Conservation (phyloP, 2,329 filamentous ascomycete species). For the Cladosporium phlei region DNA sequence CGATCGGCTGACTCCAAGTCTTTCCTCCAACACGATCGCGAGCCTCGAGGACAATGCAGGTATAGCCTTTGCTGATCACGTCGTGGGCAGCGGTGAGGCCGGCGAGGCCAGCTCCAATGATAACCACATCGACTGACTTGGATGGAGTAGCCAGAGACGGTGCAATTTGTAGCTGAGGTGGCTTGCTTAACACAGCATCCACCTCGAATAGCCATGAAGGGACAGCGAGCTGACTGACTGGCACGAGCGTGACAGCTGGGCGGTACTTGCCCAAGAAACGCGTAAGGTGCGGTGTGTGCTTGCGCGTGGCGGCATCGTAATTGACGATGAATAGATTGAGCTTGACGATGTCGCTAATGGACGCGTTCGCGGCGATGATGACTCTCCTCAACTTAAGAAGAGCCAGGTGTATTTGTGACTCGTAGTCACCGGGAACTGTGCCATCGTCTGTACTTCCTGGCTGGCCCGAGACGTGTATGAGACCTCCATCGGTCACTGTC, state of each 20-base stretch:
- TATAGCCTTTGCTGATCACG: conserved; percentile 25
- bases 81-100: conserved; percentile 29
- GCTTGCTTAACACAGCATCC: conserved; percentile 23
- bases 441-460: conserved; percentile 22
- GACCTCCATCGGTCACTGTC: neutral
- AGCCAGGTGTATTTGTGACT: conserved; percentile 23
- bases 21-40: conserved; percentile 40
- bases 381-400: conserved; percentile 20
- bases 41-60: conserved; percentile 30
- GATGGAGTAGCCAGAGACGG: neutral
- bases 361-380: conserved; percentile 24
- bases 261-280: conserved; percentile 25
- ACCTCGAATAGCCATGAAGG: conserved; percentile 26
- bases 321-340: conserved; percentile 26
- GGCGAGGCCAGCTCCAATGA: conserved; percentile 31
- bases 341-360: conserved; percentile 22
- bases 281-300: conserved; percentile 20
- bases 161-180: conserved; percentile 12
- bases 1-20: conserved; percentile 39
- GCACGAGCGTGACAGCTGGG: conserved; percentile 23
- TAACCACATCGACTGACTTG: conserved; percentile 26
- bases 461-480: conserved; percentile 20
- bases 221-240: conserved; percentile 23
- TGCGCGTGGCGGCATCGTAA: conserved; percentile 21
- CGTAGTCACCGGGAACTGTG: conserved; percentile 19